phyloP scores from a whole-genome alignment of 2,329 filamentous ascomycete genomes.

The Fusarium lyarnte region DNA sequence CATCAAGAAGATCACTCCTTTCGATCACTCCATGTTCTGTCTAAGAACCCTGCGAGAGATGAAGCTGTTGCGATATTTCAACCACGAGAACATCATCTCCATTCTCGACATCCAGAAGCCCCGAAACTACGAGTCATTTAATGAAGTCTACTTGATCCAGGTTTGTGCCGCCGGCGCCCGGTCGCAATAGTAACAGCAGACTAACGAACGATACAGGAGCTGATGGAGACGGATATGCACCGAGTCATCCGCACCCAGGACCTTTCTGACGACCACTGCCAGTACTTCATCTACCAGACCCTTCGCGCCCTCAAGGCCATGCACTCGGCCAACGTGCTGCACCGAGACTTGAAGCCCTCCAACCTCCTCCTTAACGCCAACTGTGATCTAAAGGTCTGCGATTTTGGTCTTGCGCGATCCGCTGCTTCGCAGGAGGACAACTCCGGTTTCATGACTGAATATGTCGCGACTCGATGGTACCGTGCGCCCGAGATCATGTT shows the following conservation, averaged over 20 bases:
- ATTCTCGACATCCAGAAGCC: slow-evolving; percentile 99
- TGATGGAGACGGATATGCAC: slow-evolving; percentile 99
- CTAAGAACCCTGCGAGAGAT: slow-evolving; percentile 96
- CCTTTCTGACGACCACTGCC: slow-evolving; percentile 98
- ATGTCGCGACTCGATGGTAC: slow-evolving; percentile 98
- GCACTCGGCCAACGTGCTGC: slow-evolving; percentile 98
- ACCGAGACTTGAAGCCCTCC: slow-evolving; percentile 96
- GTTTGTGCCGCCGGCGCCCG: slow-evolving; percentile 59
- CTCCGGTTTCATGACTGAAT: slow-evolving; percentile 99
- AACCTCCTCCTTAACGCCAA: slow-evolving; percentile 98
- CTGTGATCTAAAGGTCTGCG: slow-evolving; percentile 98
- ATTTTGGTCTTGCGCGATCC: slow-evolving; percentile 95
- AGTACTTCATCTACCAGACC: slow-evolving; percentile 99
- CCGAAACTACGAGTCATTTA: slow-evolving; percentile 93
- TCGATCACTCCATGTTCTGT: slow-evolving; percentile 99
- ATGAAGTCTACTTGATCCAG: slow-evolving; percentile 98
- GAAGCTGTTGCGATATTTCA: slow-evolving; percentile 99
- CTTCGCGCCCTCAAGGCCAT: slow-evolving; percentile 97
- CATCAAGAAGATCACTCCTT: slow-evolving; percentile 99
- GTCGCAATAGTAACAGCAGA: not conserved
- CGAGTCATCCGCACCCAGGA: slow-evolving; percentile 98
- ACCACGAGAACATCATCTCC: slow-evolving; percentile 99
- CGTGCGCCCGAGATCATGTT: slow-evolving; percentile 99
- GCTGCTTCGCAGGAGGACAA: slow-evolving; percentile 98
- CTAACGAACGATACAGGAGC: slow-evolving; percentile 67